Evolutionary conservation across 331 rosid species (phyloP).

Genomic region (Rosa hybrid): DNA sequence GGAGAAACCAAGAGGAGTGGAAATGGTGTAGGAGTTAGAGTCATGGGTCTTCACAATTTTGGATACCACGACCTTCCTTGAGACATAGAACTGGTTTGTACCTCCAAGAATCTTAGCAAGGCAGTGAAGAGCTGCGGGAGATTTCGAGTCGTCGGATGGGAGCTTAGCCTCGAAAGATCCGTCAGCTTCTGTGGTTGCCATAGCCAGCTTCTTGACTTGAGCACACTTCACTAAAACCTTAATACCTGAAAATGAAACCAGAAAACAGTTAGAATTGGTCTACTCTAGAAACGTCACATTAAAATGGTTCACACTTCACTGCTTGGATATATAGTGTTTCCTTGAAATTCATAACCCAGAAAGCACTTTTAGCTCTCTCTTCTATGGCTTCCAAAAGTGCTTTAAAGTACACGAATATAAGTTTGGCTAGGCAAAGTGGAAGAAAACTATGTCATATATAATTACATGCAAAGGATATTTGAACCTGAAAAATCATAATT

Average conservation of each 20-base stretch:
- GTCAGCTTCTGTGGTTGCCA: conserved; percentile 50
- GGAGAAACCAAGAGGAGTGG: conserved; percentile 59
- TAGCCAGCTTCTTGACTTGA: conserved; percentile 35
- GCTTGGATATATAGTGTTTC: neutral
- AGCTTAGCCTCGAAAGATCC: conserved; percentile 62
- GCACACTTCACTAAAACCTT: conserved; percentile 68
- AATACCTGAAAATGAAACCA: conserved; percentile 44
- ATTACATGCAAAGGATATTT: neutral
- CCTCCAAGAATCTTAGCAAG: conserved; percentile 65
- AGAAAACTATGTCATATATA: neutral
- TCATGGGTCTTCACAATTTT: conserved; percentile 40
- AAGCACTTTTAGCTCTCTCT: too few relatives aligned
- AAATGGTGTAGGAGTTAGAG: conserved; percentile 40
- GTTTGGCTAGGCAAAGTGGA: neutral
- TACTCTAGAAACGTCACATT: neutral
- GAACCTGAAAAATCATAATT: conserved; percentile 62
- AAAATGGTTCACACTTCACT: neutral
- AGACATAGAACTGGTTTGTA: conserved; percentile 53
- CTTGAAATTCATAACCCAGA: neutral
- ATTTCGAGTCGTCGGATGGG: conserved; percentile 32
- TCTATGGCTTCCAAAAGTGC: too few relatives aligned
- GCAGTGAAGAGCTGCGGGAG: conserved; percentile 37
- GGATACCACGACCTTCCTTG: conserved; percentile 40
- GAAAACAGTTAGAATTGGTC: neutral
- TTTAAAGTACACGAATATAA: too few relatives aligned